Conservation (phyloP, 2,329 filamentous ascomycete species). For the Dactylellina parvicollis region DNA sequence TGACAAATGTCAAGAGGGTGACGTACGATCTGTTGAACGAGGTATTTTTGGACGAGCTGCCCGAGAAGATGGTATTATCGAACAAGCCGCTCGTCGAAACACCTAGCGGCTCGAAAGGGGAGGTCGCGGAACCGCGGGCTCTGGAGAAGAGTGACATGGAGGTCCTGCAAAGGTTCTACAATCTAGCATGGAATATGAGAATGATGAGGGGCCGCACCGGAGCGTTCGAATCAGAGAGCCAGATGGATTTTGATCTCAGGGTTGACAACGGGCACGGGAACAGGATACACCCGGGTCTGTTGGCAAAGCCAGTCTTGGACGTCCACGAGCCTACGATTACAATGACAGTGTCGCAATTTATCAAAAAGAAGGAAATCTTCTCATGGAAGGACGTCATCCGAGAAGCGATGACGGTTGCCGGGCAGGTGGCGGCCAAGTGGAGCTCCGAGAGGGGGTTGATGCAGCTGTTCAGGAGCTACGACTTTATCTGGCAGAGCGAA, state of each 20-base stretch:
- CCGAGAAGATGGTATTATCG: not conserved
- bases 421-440: conserved; percentile 71
- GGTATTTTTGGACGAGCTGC: conserved; percentile 49
- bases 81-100: conserved; percentile 6
- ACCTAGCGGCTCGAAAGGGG: not conserved
- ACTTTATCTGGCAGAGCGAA: conserved; percentile 61
- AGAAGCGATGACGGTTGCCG: conserved; percentile 69
- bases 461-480: conserved; percentile 67
- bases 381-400: conserved; percentile 49
- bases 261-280: conserved; percentile 36
- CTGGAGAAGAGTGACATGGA: conserved; percentile 1
- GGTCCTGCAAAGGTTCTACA: conserved; percentile 16
- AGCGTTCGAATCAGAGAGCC: not conserved
- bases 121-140: not conserved
- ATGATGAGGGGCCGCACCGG: not conserved
- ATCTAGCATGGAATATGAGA: conserved; percentile 14
- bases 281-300: conserved; percentile 37
- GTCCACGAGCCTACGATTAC: conserved; percentile 54
- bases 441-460: conserved; percentile 69
- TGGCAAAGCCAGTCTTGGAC: conserved; percentile 43
- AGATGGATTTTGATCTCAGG: not conserved
- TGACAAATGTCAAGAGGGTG: conserved; percentile 70
- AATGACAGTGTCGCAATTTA: not conserved
- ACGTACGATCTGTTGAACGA: conserved; percentile 66
- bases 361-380: conserved; percentile 44